Percentiles rank a stretch among this genome's conserved stretches.
phyloP scores from a whole-genome alignment of 768 basidiomycete genomes.

The Xerocomus spinulosus region DNA sequence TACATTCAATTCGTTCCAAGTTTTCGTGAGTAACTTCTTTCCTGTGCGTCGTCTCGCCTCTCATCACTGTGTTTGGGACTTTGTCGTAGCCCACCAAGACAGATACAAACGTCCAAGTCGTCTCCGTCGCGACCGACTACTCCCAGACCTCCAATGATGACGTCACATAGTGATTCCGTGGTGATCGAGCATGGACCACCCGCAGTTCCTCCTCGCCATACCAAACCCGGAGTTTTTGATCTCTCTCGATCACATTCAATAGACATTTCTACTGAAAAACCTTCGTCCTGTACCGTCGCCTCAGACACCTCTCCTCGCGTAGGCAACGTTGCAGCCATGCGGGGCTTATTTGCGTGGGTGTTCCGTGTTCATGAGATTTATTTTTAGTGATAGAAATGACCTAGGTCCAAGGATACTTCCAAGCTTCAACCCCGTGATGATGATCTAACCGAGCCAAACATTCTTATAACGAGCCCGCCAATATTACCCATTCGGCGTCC shows the following conservation, averaged over 20 bases:
- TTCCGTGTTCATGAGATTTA: background rate
- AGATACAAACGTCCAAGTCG: conserved; percentile 2
- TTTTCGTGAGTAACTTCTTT: conserved; percentile 43
- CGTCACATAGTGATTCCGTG: conserved; percentile 19
- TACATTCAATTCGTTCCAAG: conserved; percentile 41
- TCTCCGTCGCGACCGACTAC: conserved; percentile 17
- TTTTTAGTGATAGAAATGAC: background rate
- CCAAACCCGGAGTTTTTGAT: conserved; percentile 6
- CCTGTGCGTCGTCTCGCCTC: background rate
- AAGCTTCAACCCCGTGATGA: conserved; percentile 12
- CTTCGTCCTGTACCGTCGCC: background rate
- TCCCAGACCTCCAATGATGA: conserved; percentile 14
- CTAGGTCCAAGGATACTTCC: conserved; percentile 23
- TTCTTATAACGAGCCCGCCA: conserved; percentile 22
- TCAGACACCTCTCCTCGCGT: conserved; percentile 6
- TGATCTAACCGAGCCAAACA: conserved; percentile 21
- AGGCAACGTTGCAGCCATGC: conserved; percentile 37
- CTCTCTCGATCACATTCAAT: conserved; percentile 1
- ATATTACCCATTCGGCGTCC: conserved; percentile 16
- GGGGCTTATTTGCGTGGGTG: conserved; percentile 30
- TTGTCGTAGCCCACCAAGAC: conserved; percentile 9
- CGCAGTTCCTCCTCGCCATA: conserved; percentile 17
- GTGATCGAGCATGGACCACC: conserved; percentile 10
- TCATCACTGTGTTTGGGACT: too few species aligned
- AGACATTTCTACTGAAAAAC: conserved; percentile 1